Base-by-base conservation (phyloP, 2,329 filamentous ascomycete species). In the Chlorencoelia australis region DNA sequence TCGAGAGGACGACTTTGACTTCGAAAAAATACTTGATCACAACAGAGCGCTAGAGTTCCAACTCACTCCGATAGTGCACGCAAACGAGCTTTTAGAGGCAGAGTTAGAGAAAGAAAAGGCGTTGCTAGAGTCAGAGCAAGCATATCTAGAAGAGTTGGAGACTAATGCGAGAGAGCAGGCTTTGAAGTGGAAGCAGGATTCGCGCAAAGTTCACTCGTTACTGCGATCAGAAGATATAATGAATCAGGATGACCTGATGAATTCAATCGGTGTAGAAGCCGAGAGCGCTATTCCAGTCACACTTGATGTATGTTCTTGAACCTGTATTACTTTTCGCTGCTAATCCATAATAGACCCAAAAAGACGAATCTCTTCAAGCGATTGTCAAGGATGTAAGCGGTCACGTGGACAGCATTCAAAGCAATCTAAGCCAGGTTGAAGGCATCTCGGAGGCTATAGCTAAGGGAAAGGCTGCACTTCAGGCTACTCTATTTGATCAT, bases 21-120 rank as follows among this genome's bases (percentile, higher is more conserved):
- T 78, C 44, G 79, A 84, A 52, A 71, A 67, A 47, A 69, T 78
- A 10, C 61, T 79, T 7, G 71, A 77, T 48, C 69, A 68, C n/a
- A 73, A 73, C 43, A 60, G 65, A 39, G 58, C 58, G 7, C 56
- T 80, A 17, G 71, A 81, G 52, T 61, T 61, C 41, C 68, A 71
- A 57, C 67, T 84, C 4, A 76, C 73, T 11, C 74, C 78, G 2
- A 61, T 71, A 14, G 59, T 77, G 27, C 78, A 84, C 56, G 68
- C 73, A 4, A 70, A 81, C 16, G 67, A 71, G 44, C 58, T 84
- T 30, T 62, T 85, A 20, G 60, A 61, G 36, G 61, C 65, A 18
- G 78, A 82, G 55, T 69, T 71, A 46, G 66, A 64, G 41, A 65
- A 65, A 46, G 68, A 79, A 37, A 68, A 78, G 58, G 58, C 51